Base-by-base conservation (phyloP, 1,139 yeast species). In the Nakaseomyces bracarensis region DNA sequence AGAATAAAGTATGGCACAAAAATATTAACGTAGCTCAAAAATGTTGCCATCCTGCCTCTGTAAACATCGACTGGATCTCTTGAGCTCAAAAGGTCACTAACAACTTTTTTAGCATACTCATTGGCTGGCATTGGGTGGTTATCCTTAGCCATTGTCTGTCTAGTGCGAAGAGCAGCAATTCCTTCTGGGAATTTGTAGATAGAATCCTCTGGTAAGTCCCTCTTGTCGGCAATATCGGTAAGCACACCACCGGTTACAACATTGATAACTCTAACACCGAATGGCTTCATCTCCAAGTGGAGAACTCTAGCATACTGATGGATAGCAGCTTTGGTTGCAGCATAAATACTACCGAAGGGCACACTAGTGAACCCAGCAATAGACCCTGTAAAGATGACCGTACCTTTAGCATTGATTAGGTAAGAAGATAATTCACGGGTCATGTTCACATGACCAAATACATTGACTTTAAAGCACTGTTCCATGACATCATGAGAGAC, bases 241-340 rank as follows among this genome's bases (percentile, higher is more conserved):
- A 68, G 61, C 19, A 80, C 85, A 29, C 79, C 84, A 31, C 81
- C 86, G 4, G 93, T 82, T 38, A 78, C 65, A 3, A 81, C 75
- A 40, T 81, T 82, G 45, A 84, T 68, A 2, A 84, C 93, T 42
- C 75, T 69, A 15, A 84, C 91, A 15, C 73, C 83, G 54, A 82
- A 81, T 2, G 89, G 85, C 54, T 73, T 74, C 69, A 84, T 58
- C 61, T 84, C 94, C 27, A 80, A 56, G 38, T 81, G 74, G 43
- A 83, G 66, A 2, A 72, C 70, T 40, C 74, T 69, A 1, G 84
- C 82, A 57, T 78, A 84, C 46, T 74, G 78, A 54, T 81, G 85
- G 42, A 84, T 74, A 1, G 93, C 93, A 2, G 93, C 86, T 56
- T 84, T 84, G 1, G 82, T 63, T 2, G 89, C 71, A n/a, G 79